Evolutionary conservation across 106 monocot species (phyloP).

Genomic region (Dioscorea zingiberensis): DNA sequence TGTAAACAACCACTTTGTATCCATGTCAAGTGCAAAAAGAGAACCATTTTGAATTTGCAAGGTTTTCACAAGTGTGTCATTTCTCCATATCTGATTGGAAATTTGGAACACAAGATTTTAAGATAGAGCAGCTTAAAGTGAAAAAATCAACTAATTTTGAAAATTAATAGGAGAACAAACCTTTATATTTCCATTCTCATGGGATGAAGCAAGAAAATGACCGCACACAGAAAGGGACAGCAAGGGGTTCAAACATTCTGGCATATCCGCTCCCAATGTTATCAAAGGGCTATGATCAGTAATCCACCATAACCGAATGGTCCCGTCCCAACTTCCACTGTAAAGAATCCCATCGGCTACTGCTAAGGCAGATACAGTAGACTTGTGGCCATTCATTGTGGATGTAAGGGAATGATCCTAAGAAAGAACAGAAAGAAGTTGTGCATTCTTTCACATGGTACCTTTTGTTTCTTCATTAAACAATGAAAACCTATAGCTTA

Average conservation of each 20-base stretch:
- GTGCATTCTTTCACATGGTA: too few relatives aligned
- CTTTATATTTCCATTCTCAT: constrained; percentile 80
- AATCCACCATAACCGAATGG: constrained; percentile 80
- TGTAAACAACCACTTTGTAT: constrained; percentile 55
- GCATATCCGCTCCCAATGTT: constrained; percentile 43
- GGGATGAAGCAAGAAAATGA: constrained; percentile 50
- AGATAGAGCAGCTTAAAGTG: neutral
- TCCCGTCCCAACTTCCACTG: constrained; percentile 99
- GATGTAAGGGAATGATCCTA: constrained; percentile 71
- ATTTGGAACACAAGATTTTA: neutral
- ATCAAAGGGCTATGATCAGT: constrained; percentile 65
- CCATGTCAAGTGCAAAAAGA: constrained; percentile 56
- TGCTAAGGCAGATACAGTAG: constrained; percentile 71
- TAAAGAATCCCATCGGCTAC: constrained; percentile 69
- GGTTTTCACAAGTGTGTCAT: constrained; percentile 51
- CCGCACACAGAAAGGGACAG: constrained; percentile 50
- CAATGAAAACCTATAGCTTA: too few relatives aligned
- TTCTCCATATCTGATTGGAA: constrained; percentile 76
- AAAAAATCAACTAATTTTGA: neutral
- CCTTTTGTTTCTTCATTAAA: too few relatives aligned
- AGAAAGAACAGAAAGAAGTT: constrained; percentile 1
- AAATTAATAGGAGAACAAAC: constrained; percentile 17
- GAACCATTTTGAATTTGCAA: constrained; percentile 58
- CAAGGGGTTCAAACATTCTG: constrained; percentile 33
- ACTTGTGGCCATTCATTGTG: constrained; percentile 81